Evolutionary conservation across 495 filamentous ascomycete species (phyloP), one percentile per base, ranked within the genome.

Genomic region (Xylaria bambusicola): DNA sequence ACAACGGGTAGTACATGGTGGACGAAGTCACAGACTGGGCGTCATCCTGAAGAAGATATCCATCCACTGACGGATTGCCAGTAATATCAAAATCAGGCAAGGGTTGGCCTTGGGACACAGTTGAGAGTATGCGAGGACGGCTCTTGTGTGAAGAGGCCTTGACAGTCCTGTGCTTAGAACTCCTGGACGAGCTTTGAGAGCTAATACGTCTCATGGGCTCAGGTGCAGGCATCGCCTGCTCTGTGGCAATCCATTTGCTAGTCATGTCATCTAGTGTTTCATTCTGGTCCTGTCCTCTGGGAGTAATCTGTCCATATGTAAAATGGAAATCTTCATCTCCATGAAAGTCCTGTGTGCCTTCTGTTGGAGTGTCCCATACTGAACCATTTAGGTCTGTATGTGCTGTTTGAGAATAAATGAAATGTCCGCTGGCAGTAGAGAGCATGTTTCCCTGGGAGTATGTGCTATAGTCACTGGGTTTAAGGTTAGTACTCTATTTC

Each of bases 361-460:
- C 77, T 68, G 69, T 71, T 74, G 77, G 71, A 67, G 78, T 56
- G 54, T 79, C 78, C 78, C 78, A 81, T 66, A 76, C 71, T 70
- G 76, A 73, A 76, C 78, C 71, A 57, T 64, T 62, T 20, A 77
- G 75, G 75, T 78, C 77, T 66, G 75, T 67, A 74, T 77, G 78
- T 79, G 73, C 77, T 73, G 78, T 78, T 53, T 81, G 78, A 75
- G 74, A 78, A 69, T 71, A 75, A 80, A 75, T 73, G 77, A 79
- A 79, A 78, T 70, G 77, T 74, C 64, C 77, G 60, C 71, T 74
- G 69, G 74, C 66, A 76, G 62, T 72, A 65, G 75, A 70, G 72
- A 79, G 66, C 72, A 78, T 74, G 56, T 73, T 76, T 68, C 72
- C 68, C 62, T 76, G 77, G 40, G 73, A 71, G 66, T 64, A 70